These are phyloP conservation scores for Orbilia blumenaviensis DNA, from an alignment of 2,329 filamentous ascomycete species.

Conservation along the genomic window DNA sequence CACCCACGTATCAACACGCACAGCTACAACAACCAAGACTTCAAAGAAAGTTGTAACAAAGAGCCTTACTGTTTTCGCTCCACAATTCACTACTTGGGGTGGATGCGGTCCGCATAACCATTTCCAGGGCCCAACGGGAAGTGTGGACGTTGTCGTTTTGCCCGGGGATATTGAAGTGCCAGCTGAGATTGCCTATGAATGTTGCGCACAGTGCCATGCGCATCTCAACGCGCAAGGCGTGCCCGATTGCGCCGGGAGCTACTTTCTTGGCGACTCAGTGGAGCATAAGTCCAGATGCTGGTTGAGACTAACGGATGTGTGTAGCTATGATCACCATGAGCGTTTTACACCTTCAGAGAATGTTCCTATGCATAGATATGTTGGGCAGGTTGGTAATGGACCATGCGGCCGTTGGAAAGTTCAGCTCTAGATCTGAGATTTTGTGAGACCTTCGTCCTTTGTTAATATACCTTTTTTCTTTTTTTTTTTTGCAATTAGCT, in stretches of 20 bases:
- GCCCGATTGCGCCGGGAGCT: slow-evolving; percentile 32
- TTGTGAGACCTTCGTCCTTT: not conserved
- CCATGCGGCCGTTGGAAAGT: slow-evolving; percentile 38
- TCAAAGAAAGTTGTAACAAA: slow-evolving; percentile 15
- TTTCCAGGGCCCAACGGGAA: slow-evolving; percentile 21
- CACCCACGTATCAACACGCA: not conserved
- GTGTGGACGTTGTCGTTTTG: not conserved
- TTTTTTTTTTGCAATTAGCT: no score
- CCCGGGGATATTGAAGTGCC: not conserved
- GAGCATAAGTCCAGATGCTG: not conserved
- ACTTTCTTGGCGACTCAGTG: not conserved
- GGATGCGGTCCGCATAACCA: slow-evolving; percentile 35
- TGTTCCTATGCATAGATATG: not conserved
- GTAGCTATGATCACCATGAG: slow-evolving; percentile 18
- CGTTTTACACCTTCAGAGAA: not conserved
- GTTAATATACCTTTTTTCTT: no score
- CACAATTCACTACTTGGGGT: not conserved
- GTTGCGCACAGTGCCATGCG: slow-evolving; percentile 25
- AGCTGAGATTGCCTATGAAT: not conserved
- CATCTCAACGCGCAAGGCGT: slow-evolving; percentile 21
- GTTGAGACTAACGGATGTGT: slow-evolving; percentile 35
- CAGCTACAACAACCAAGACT: slow-evolving; percentile 11
- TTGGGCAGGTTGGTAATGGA: slow-evolving; percentile 28
- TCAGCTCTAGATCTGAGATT: not conserved
- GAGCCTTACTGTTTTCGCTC: slow-evolving; percentile 6